These are phyloP conservation scores for Santalum album DNA, from an alignment of 164 flowering plant species.

Conservation along the genomic window DNA sequence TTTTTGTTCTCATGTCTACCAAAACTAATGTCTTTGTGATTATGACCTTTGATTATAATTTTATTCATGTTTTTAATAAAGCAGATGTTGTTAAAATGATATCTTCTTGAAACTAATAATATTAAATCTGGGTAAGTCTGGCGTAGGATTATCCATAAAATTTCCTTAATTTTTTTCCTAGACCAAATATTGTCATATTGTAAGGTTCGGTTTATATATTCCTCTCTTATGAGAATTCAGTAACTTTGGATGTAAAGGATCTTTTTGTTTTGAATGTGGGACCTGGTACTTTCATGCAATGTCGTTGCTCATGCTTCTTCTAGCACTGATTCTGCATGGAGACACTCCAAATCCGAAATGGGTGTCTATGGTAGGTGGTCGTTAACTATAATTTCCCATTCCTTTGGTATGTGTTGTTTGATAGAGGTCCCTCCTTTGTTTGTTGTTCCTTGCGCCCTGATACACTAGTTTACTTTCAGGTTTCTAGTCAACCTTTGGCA, in stretches of 20 bases:
- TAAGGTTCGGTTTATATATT: too few relatives aligned
- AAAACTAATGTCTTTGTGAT: too few relatives aligned
- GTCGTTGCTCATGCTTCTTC: conserved; percentile 90
- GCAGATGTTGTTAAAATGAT: too few relatives aligned
- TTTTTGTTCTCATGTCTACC: too few relatives aligned
- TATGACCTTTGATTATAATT: too few relatives aligned
- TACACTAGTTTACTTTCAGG: conserved; percentile 34
- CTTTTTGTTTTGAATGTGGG: conserved; percentile 55
- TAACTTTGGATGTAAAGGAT: conserved; percentile 51
- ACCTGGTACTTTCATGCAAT: conserved; percentile 61
- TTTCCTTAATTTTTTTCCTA: too few relatives aligned
- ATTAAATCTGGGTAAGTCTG: too few relatives aligned
- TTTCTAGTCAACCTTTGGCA: conserved; percentile 46
- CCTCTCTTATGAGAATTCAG: background rate
- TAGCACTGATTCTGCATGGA: conserved; percentile 56
- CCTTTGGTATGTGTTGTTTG: too few relatives aligned
- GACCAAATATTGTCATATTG: too few relatives aligned
- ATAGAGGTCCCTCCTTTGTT: background rate
- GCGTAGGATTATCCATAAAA: too few relatives aligned
- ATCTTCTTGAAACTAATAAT: too few relatives aligned
- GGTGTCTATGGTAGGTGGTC: conserved; percentile 50
- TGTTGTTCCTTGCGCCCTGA: background rate
- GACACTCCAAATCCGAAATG: conserved; percentile 46
- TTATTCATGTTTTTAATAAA: too few relatives aligned
- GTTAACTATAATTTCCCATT: background rate